A percentile compares a stretch with the other conserved stretches of the same genome.
Evolutionary conservation across 768 basidiomycete genomes (phyloP).

Genomic region (Termitomyces eurrhizus): DNA sequence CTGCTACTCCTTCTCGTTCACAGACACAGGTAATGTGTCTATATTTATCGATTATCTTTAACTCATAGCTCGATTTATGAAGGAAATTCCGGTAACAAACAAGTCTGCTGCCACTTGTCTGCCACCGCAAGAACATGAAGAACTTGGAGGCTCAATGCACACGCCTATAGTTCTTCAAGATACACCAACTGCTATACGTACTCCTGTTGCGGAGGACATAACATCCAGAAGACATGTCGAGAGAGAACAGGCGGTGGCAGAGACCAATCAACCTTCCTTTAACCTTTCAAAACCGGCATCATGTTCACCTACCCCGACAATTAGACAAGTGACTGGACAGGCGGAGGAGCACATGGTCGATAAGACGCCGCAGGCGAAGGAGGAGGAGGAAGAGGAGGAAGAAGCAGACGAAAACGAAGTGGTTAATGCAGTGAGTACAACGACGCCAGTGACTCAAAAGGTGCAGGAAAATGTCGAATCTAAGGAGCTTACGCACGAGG

Average conservation of each 20-base stretch:
- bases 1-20: constrained; percentile 24
- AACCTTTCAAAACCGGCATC: neutral
- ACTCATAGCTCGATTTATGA: neutral
- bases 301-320: neutral
- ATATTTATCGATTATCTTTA: neutral
- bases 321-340: constrained; percentile 7
- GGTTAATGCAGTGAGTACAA: constrained; percentile 8
- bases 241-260: neutral
- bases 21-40: constrained; percentile 17
- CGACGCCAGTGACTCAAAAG: constrained; percentile 2
- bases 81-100: neutral
- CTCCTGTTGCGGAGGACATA: neutral
- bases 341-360: constrained; percentile 9
- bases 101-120: neutral
- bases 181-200: neutral
- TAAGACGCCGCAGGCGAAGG: constrained; percentile 19
- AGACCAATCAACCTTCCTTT: neutral
- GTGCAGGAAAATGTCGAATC: neutral
- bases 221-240: neutral
- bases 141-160: neutral
- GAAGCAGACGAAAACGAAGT: constrained; percentile 10
- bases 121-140: neutral
- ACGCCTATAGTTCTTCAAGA: neutral
- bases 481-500: neutral
- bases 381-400: constrained; percentile 14